Evolutionary conservation across 169 alveolate genomes (phyloP), one percentile per base, ranked within the genome.

Genomic region (Eimeria maxima): DNA sequence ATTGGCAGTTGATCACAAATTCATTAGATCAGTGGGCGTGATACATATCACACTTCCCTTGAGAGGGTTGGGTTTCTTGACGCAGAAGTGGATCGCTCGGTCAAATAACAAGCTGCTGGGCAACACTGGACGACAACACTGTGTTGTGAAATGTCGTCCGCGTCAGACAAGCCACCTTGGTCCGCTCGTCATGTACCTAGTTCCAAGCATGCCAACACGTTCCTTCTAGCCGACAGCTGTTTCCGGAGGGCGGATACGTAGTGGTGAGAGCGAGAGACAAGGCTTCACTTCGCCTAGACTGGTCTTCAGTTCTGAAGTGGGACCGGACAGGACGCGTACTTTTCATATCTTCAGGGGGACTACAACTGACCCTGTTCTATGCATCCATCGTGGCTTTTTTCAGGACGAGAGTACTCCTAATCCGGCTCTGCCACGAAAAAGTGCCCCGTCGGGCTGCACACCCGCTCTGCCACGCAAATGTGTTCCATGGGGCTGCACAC

Each of bases 401-500:
- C 50, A 20, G 14, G 22, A 29, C 0, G 14, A 10, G 3, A 13
- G 8, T 11, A 13, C 80, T 29, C n/a, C 8, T 7, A 69, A 11
- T 33, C 14, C 44, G 80, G 24, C 33, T 24, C 14, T 47, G n/a
- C 47, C 47, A 69, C 18, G 44, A 8, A 8, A 53, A 53, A 53
- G 63, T 33, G 38, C 38, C 38, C 38, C 38, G 38, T 33, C 0
- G 38, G 1, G 38, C 60, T 53, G 20, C 60, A 53, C 60, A 11
- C 60, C 10, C 60, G 1, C 60, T 14, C 16, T 53, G 60, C 44
- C 50, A 33, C n/a, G 45, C 0, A 29, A 73, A 78, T 6, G 44
- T n/a, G 38, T 24, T 50, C 45, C 11, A n/a, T 24, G 88, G 88
- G 88, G 67, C 88, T 78, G 88, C 88, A 78, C 88, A 78, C 88